These are phyloP conservation scores for Austroboletus olivaceoglutinosus DNA, from an alignment of 1,284 basidiomycete species.

Conservation along the genomic window DNA sequence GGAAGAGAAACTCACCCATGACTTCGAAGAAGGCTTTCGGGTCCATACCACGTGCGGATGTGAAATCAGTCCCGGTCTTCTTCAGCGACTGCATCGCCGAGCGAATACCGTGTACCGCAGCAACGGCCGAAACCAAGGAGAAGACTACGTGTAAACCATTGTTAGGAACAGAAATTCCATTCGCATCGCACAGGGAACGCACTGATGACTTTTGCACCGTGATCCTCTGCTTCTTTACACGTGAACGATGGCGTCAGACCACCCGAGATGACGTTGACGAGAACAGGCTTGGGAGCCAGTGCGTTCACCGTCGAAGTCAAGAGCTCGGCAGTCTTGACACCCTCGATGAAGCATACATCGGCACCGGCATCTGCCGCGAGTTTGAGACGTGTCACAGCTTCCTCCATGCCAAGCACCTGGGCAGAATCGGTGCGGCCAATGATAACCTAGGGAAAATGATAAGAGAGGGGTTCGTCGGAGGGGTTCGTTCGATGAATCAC, in stretches of 20 bases:
- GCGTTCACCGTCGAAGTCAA: slow-evolving; percentile 62
- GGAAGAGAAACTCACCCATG: slow-evolving; percentile 46
- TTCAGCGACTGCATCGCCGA: slow-evolving; percentile 70
- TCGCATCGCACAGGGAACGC: slow-evolving; percentile 21
- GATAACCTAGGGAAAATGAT: slow-evolving; percentile 48
- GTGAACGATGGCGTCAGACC: slow-evolving; percentile 75
- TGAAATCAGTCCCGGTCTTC: slow-evolving; percentile 73
- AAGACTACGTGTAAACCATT: slow-evolving; percentile 44
- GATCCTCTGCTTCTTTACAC: slow-evolving; percentile 60
- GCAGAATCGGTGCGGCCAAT: slow-evolving; percentile 84
- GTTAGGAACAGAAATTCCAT: neutral
- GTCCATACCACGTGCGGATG: slow-evolving; percentile 72
- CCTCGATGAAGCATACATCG: slow-evolving; percentile 84
- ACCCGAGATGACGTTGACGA: slow-evolving; percentile 76
- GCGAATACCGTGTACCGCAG: slow-evolving; percentile 68
- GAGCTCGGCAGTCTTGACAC: slow-evolving; percentile 68
- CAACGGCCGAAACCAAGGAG: slow-evolving; percentile 68
- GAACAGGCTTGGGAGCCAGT: slow-evolving; percentile 69
- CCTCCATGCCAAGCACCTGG: slow-evolving; percentile 77
- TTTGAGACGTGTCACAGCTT: slow-evolving; percentile 66
- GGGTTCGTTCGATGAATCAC: slow-evolving; percentile 2
- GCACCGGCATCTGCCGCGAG: slow-evolving; percentile 75
- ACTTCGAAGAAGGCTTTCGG: slow-evolving; percentile 74
- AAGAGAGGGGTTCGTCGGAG: neutral
- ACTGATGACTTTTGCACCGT: slow-evolving; percentile 78